phyloP scores from a whole-genome alignment of 805 yeast species.

The Kuraishia hungarica region DNA sequence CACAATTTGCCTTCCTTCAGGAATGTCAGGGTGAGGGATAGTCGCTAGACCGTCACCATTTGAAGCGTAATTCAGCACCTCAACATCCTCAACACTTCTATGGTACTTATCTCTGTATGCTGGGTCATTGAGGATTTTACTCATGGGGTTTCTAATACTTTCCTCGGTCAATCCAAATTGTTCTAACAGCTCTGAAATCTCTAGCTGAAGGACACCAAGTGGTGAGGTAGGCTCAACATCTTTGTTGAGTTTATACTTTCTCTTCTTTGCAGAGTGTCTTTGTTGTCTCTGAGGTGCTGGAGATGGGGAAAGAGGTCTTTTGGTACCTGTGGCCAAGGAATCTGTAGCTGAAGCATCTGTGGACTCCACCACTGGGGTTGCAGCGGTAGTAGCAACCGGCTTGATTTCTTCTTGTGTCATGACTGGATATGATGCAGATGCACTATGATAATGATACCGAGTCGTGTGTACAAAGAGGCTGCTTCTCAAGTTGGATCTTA shows the following conservation, averaged over 20 bases:
- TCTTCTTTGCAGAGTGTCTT: constrained; percentile 13
- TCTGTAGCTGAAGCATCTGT: too few species aligned
- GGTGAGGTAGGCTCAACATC: constrained; percentile 72
- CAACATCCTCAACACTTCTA: constrained; percentile 48
- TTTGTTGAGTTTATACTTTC: constrained; percentile 53
- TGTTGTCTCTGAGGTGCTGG: constrained; percentile 40
- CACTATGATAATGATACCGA: not conserved
- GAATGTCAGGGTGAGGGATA: constrained; percentile 48
- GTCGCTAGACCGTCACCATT: constrained; percentile 86
- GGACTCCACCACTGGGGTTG: not conserved
- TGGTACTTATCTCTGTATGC: constrained; percentile 42
- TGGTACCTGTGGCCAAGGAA: not conserved
- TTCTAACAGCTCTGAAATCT: constrained; percentile 52
- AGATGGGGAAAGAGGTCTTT: not conserved
- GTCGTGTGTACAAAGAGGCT: not conserved
- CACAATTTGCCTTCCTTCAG: constrained; percentile 32
- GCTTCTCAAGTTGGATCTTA: not conserved
- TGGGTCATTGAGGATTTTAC: constrained; percentile 51
- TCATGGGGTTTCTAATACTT: constrained; percentile 58
- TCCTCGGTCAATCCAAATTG: constrained; percentile 32
- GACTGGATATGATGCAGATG: not conserved
- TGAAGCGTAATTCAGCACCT: constrained; percentile 52
- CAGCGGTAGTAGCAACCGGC: not conserved
- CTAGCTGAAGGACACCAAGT: constrained; percentile 67
- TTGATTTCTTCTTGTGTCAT: not conserved